A percentile compares a stretch with the other conserved stretches of the same genome.
Conservation (phyloP, 192 early-diverging fungal species). For the Backusella tarrabulga region DNA sequence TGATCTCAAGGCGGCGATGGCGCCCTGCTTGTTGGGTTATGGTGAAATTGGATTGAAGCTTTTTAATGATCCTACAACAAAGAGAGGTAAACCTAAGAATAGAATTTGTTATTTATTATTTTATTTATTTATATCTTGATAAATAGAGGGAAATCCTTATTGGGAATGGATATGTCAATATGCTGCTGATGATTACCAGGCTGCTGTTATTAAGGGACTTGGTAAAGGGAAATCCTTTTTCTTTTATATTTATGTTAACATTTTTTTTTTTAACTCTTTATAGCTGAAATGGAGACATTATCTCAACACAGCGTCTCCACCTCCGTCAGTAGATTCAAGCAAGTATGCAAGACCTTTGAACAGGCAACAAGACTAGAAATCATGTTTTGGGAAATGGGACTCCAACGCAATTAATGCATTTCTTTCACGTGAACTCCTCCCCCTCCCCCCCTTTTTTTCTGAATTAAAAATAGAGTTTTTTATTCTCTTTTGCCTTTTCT, state of each 20-base stretch:
- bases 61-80: conserved; percentile 63
- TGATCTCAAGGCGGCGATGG: conserved; percentile 79
- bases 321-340: conserved; percentile 48
- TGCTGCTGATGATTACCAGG: conserved; percentile 64
- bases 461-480: neutral
- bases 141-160: conserved; percentile 70
- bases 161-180: conserved; percentile 82
- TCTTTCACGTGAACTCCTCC: neutral
- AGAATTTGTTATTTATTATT: neutral
- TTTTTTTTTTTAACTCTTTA: neutral
- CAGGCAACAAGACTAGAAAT: conserved; percentile 71
- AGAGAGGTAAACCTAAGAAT: conserved; percentile 36
- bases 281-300: conserved; percentile 55
- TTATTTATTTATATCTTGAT: neutral
- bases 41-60: conserved; percentile 71
- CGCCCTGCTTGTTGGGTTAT: conserved; percentile 83
- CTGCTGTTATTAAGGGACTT: conserved; percentile 55
- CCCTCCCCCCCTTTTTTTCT: neutral
- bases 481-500: neutral
- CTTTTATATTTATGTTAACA: neutral
- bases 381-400: conserved; percentile 73
- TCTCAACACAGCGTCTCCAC: conserved; percentile 50
- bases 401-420: conserved; percentile 10
- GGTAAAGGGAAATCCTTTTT: conserved; percentile 30
- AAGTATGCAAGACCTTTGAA: conserved; percentile 66